These are phyloP conservation scores for Fusarium ambrosium DNA, from an alignment of 2,329 filamentous ascomycete genomes.

Conservation along the genomic window DNA sequence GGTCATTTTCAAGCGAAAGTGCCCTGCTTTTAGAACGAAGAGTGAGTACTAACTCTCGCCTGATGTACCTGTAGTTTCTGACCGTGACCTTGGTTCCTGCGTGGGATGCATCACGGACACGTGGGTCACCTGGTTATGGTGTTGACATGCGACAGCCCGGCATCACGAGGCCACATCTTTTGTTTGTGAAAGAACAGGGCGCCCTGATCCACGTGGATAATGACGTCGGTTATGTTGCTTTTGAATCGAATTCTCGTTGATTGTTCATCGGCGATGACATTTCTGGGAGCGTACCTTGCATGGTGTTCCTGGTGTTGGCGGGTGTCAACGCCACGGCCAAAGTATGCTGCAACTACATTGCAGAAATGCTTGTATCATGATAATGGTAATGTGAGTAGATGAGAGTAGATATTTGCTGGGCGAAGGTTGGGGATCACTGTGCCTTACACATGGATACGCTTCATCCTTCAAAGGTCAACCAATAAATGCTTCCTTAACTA, in stretches of 20 bases:
- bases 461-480: not conserved
- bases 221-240: constrained; percentile 27
- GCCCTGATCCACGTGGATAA: constrained; percentile 35
- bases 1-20: constrained; percentile 43
- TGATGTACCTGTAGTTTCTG: constrained; percentile 42
- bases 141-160: constrained; percentile 41
- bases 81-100: constrained; percentile 40
- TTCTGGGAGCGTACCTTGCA: constrained; percentile 34
- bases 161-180: constrained; percentile 37
- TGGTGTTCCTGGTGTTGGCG: constrained; percentile 32
- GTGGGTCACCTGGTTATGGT: constrained; percentile 45
- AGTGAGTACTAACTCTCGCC: constrained; percentile 43
- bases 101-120: constrained; percentile 42
- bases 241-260: constrained; percentile 25
- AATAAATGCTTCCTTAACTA: not conserved
- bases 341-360: constrained; percentile 26
- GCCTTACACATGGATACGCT: not conserved
- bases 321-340: constrained; percentile 31
- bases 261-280: constrained; percentile 12
- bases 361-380: not conserved
- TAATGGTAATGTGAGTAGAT: not conserved
- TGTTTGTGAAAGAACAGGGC: constrained; percentile 11
- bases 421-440: not conserved
- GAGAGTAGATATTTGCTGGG: not conserved
- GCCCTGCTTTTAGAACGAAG: constrained; percentile 38